Conservation (phyloP, 2,329 filamentous ascomycete genomes). For the Hymenoscyphus fructigenus region DNA sequence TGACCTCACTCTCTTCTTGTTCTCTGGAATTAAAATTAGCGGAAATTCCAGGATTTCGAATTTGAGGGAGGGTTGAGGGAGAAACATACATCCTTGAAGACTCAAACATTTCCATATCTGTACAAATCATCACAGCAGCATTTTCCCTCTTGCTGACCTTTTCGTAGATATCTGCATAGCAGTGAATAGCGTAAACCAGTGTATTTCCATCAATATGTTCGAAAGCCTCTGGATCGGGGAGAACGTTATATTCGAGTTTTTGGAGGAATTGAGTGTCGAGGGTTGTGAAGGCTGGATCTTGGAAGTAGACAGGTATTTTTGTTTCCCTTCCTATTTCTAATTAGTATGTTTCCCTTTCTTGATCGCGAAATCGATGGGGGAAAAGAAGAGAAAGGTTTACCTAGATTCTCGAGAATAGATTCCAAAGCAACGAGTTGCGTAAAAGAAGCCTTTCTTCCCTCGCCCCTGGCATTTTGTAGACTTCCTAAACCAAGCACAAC, state of each 20-base stretch:
- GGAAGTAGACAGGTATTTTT: constrained; percentile 20
- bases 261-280: constrained; percentile 34
- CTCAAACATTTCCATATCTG: constrained; percentile 33
- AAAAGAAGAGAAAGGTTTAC: constrained; percentile 11
- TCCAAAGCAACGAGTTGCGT: constrained; percentile 35
- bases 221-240: constrained; percentile 35
- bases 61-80: neutral
- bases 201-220: constrained; percentile 25
- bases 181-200: constrained; percentile 38
- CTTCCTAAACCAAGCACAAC: constrained; percentile 36
- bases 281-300: constrained; percentile 37
- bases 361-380: neutral
- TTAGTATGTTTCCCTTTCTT: neutral
- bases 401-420: constrained; percentile 27
- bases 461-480: constrained; percentile 32
- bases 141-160: constrained; percentile 24
- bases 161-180: constrained; percentile 35
- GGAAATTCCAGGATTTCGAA: neutral
- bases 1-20: constrained; percentile 2
- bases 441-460: constrained; percentile 31
- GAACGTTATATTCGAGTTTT: constrained; percentile 28
- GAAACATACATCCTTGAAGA: constrained; percentile 26
- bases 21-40: neutral
- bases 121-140: constrained; percentile 34
- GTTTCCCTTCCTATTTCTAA: constrained; percentile 2